Evolutionary conservation across 192 early-diverging fungal species (phyloP).

Genomic region (Entomortierella lignicola): DNA sequence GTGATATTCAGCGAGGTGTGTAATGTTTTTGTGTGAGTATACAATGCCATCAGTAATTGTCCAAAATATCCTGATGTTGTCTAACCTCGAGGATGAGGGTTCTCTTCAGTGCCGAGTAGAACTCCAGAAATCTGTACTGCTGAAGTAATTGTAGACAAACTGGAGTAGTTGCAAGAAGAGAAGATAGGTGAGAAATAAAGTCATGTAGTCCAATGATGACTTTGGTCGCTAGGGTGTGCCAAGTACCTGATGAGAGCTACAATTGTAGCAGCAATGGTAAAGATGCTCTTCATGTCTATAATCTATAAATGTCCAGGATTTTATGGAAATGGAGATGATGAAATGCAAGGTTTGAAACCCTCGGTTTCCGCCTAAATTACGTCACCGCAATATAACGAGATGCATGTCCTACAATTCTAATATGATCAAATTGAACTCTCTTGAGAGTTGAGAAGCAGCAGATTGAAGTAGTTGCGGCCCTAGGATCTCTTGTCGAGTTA

Average conservation of each 20-base stretch:
- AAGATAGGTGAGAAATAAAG: neutral
- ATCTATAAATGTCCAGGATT: neutral
- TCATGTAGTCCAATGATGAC: neutral
- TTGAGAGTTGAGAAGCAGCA: too few species aligned
- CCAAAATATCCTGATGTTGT: neutral
- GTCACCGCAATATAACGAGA: too few species aligned
- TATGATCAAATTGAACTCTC: too few species aligned
- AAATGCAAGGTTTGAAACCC: too few species aligned
- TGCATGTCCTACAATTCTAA: too few species aligned
- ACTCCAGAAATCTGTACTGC: constrained; percentile 30
- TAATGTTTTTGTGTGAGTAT: neutral
- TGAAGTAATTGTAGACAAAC: constrained; percentile 20
- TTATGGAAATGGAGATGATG: too few species aligned
- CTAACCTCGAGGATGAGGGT: constrained; percentile 32
- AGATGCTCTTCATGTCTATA: constrained; percentile 17
- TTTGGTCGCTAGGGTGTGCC: too few species aligned
- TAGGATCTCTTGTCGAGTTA: too few species aligned
- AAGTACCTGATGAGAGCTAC: constrained; percentile 31
- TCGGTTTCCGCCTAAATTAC: too few species aligned
- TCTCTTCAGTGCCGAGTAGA: constrained; percentile 19
- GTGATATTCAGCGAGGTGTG: neutral
- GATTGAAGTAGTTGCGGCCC: too few species aligned
- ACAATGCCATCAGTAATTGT: neutral
- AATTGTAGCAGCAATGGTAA: constrained; percentile 9
- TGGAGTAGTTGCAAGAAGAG: neutral